phyloP scores from a whole-genome alignment of 2,329 filamentous ascomycete genomes.

The Colletotrichum aenigma region DNA sequence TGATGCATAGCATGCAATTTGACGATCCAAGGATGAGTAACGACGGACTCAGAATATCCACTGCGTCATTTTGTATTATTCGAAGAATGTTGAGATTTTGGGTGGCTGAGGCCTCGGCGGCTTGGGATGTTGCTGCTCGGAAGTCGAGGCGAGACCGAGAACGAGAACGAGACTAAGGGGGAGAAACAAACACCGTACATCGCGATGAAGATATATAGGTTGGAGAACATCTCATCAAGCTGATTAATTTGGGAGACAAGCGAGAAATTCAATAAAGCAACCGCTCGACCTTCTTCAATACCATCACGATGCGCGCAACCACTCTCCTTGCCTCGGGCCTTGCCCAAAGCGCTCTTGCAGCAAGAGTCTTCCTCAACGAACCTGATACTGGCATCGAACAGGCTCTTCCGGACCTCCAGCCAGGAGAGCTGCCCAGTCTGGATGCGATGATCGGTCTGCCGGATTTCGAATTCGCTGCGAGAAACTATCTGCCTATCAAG shows the following conservation, averaged over 20 bases:
- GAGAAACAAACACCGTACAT: not conserved
- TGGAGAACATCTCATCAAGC: not conserved
- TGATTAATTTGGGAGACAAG: not conserved
- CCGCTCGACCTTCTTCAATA: not conserved
- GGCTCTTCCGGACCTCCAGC: slow-evolving; percentile 35
- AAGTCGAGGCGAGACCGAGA: not conserved
- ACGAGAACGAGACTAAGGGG: not conserved
- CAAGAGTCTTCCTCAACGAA: slow-evolving; percentile 48
- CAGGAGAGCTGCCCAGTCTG: slow-evolving; percentile 44
- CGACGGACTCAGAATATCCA: not conserved
- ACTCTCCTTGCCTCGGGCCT: slow-evolving; percentile 28
- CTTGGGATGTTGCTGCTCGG: not conserved
- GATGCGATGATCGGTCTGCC: slow-evolving; percentile 50
- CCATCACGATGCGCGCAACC: slow-evolving; percentile 26
- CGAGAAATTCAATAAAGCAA: not conserved
- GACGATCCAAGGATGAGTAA: not conserved
- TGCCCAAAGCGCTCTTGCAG: slow-evolving; percentile 40
- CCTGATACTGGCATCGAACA: slow-evolving; percentile 49
- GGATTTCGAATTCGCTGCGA: slow-evolving; percentile 59
- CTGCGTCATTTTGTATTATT: not conserved
- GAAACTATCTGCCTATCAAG: slow-evolving; percentile 47
- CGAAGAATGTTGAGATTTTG: not conserved
- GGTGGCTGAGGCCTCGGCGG: not conserved
- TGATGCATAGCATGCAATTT: not conserved
- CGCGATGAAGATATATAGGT: not conserved